Evolutionary conservation across 176 grass and related monocot genomes (phyloP).

Genomic region (Alloteropsis semialata): DNA sequence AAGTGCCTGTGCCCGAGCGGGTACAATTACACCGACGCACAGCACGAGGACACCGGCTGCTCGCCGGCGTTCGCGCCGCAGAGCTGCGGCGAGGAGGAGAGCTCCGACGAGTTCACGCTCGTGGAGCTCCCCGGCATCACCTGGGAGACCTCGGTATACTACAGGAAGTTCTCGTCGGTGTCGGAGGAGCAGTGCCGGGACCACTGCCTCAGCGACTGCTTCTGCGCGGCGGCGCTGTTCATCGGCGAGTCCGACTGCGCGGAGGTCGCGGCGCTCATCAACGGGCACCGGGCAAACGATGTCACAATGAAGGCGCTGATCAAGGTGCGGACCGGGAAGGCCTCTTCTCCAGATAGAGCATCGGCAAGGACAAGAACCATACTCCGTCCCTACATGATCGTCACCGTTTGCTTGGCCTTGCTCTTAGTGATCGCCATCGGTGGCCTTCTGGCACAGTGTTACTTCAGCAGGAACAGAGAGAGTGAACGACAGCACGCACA

Average conservation of each 20-base stretch:
- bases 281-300: background rate
- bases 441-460: background rate
- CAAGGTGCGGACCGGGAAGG: background rate
- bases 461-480: background rate
- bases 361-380: background rate
- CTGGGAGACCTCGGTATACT: background rate
- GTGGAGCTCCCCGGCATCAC: background rate
- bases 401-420: background rate
- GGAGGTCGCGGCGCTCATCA: background rate
- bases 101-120: background rate
- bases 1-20: no score
- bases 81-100: no score
- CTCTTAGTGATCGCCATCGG: background rate
- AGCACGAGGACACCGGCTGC: no score
- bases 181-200: background rate
- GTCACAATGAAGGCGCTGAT: conserved; percentile 12
- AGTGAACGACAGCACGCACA: accelerated
- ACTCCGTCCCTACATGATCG: background rate
- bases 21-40: no score
- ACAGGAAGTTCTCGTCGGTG: background rate
- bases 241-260: background rate
- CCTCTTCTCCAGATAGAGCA: no score
- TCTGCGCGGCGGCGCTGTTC: background rate
- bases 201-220: conserved; percentile 25
- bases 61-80: no score